Conservation (phyloP, 768 basidiomycete species). For the Kwoniella heveanensis region DNA sequence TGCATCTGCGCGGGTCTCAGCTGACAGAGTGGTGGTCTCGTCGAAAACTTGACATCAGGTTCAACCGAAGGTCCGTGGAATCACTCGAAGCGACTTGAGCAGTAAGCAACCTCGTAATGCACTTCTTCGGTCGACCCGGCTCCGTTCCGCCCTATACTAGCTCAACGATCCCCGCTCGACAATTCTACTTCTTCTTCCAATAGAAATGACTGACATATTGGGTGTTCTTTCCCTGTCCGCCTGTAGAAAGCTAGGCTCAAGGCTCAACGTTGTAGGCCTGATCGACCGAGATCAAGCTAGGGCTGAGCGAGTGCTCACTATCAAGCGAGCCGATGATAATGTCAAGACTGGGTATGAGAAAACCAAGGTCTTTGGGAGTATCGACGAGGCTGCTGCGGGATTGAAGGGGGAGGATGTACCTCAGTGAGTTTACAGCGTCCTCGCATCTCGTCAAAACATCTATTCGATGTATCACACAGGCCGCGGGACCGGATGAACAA, state of each 20-base stretch:
- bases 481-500: conserved; percentile 59
- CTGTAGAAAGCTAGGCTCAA: conserved; percentile 77
- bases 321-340: conserved; percentile 81
- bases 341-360: conserved; percentile 84
- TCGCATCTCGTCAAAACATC: background rate
- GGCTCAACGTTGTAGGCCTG: conserved; percentile 90
- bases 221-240: too few species aligned
- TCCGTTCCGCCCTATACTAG: too few species aligned
- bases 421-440: conserved; percentile 24
- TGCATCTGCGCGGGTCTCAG: too few species aligned
- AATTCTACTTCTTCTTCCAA: too few species aligned
- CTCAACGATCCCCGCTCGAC: too few species aligned
- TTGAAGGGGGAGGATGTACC: conserved; percentile 20
- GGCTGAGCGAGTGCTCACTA: conserved; percentile 70
- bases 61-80: conserved; percentile 41
- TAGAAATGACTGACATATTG: too few species aligned
- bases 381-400: conserved; percentile 25
- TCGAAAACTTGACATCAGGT: conserved; percentile 6
- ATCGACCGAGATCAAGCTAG: conserved; percentile 84
- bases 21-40: too few species aligned
- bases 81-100: conserved; percentile 35
- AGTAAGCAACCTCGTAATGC: conserved; percentile 9
- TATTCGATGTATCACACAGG: conserved; percentile 48
- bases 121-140: too few species aligned
- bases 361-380: conserved; percentile 58